Evolutionary conservation across 2,329 filamentous ascomycete genomes (phyloP).

Genomic region (Microsporum ferrugineum): DNA sequence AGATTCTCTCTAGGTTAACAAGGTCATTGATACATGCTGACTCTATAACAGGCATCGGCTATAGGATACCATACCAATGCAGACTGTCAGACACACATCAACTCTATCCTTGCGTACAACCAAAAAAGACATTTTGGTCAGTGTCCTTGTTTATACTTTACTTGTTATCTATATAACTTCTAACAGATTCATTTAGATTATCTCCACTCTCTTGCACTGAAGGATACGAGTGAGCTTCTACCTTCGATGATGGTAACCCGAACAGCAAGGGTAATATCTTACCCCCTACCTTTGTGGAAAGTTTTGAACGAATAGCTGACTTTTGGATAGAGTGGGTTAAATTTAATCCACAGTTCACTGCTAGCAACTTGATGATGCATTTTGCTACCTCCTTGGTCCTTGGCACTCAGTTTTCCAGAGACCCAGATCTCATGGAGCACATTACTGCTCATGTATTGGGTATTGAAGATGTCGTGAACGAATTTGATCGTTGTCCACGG

Average conservation of each 20-base stretch:
- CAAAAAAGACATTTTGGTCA: not conserved
- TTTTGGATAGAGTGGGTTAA: not conserved
- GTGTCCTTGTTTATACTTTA: not conserved
- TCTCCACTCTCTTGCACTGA: not conserved
- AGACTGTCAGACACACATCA: not conserved
- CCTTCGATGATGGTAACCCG: not conserved
- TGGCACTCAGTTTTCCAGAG: not conserved
- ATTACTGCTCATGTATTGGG: not conserved
- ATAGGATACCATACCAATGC: not conserved
- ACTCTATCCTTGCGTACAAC: not conserved
- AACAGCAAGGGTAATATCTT: not conserved
- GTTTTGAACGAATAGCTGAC: not conserved
- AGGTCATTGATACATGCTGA: not conserved
- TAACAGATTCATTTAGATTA: not conserved
- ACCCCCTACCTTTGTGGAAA: not conserved
- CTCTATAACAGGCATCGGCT: not conserved
- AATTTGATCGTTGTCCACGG: not conserved
- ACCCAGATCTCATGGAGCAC: not conserved
- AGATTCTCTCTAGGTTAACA: too few species aligned
- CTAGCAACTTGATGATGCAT: not conserved
- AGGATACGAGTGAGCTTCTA: not conserved
- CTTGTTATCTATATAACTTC: not conserved
- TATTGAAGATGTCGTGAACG: not conserved
- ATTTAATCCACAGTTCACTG: not conserved
- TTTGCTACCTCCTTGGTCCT: not conserved